Conservation (phyloP, 108 stramenopile genomes). For the Skeletonema menzelii region DNA sequence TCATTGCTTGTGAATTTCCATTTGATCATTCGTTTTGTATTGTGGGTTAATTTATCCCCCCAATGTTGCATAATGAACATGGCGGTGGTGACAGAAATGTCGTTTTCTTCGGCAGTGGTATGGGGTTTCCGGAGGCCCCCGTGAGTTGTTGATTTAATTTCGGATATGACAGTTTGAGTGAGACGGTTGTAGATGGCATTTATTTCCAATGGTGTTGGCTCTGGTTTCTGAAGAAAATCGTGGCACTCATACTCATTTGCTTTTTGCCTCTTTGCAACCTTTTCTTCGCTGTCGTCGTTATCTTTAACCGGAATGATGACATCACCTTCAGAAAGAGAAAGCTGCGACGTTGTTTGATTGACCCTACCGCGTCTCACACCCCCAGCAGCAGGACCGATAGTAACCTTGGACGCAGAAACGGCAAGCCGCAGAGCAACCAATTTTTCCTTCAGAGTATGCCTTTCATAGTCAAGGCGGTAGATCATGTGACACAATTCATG, state of each 20-base stretch:
- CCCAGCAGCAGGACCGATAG: not conserved
- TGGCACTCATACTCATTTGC: not conserved
- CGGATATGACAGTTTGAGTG: not conserved
- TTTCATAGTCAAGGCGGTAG: constrained; percentile 25
- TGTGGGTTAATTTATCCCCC: not conserved
- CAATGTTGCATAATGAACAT: not conserved
- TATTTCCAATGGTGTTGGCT: not conserved
- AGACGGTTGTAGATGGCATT: not conserved
- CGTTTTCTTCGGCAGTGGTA: not conserved
- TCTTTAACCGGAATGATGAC: not conserved
- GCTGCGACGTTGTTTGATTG: not conserved
- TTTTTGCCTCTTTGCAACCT: not conserved
- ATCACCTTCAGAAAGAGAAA: not conserved
- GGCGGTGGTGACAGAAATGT: not conserved
- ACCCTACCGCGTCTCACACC: not conserved
- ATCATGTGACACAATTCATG: constrained; percentile 32
- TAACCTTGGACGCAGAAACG: not conserved
- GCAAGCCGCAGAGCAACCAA: not conserved
- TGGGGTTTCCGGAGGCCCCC: not conserved
- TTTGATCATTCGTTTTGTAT: not conserved
- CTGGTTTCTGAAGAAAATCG: not conserved
- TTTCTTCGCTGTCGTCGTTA: not conserved
- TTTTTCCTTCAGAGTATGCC: constrained; percentile 15
- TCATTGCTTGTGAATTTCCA: not conserved
- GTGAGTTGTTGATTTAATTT: not conserved